These are phyloP conservation scores for Aristolochia contorta DNA, from an alignment of 164 flowering plant species.

Conservation along the genomic window DNA sequence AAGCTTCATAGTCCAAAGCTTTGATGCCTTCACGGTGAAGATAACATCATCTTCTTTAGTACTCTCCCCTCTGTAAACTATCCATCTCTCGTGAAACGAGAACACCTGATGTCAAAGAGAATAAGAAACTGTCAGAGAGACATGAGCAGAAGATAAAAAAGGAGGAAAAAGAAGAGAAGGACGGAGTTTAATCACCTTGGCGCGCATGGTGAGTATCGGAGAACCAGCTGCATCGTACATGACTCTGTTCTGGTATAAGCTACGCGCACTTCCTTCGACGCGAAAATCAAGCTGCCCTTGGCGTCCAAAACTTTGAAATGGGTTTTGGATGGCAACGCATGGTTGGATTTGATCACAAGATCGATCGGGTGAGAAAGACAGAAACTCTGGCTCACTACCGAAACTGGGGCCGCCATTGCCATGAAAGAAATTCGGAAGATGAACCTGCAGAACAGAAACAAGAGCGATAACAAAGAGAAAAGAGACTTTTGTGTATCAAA, in stretches of 20 bases:
- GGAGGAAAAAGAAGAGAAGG: neutral
- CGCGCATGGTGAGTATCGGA: conserved; percentile 1
- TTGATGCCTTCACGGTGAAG: conserved; percentile 1
- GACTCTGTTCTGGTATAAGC: neutral
- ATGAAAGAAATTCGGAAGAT: no score
- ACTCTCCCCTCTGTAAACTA: conserved; percentile 4
- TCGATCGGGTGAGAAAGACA: neutral
- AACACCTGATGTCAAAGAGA: neutral
- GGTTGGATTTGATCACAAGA: conserved; percentile 1
- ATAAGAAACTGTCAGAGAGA: neutral
- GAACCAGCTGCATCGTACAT: neutral
- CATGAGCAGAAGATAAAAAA: neutral
- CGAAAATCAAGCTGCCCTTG: neutral
- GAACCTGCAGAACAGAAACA: no score
- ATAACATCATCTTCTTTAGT: neutral
- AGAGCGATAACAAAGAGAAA: no score
- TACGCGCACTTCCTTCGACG: neutral
- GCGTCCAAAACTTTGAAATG: neutral
- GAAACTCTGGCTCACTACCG: neutral
- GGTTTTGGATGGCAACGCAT: neutral
- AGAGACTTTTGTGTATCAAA: no score
- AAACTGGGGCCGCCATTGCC: neutral
- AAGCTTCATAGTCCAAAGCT: neutral
- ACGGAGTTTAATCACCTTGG: neutral
- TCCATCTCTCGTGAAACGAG: conserved; percentile 1